These are phyloP conservation scores for Poa pratensis DNA, from an alignment of 176 grass and related monocot genomes.

Conservation along the genomic window DNA sequence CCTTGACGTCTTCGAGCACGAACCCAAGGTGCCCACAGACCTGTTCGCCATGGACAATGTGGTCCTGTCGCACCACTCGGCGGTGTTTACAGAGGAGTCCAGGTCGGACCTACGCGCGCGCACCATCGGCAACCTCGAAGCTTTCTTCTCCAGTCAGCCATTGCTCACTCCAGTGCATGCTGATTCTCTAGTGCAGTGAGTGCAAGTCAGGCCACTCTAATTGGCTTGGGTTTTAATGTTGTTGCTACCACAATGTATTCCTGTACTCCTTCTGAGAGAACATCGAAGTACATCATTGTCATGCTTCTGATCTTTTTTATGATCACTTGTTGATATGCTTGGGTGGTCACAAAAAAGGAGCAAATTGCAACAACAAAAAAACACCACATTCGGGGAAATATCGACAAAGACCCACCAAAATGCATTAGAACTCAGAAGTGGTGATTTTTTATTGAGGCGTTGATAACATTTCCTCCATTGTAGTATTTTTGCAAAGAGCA, in stretches of 20 bases:
- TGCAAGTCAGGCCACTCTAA: neutral
- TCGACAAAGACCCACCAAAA: too few relatives aligned
- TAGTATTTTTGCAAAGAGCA: too few relatives aligned
- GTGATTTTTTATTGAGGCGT: too few relatives aligned
- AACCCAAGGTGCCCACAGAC: conserved; percentile 44
- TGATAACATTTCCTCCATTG: neutral
- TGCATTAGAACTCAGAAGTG: too few relatives aligned
- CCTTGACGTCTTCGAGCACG: conserved; percentile 59
- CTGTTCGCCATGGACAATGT: conserved; percentile 53
- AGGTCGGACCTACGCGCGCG: neutral
- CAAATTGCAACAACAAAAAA: too few relatives aligned
- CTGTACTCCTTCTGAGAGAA: neutral
- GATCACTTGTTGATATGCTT: too few relatives aligned
- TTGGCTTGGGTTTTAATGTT: neutral
- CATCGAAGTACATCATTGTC: neutral
- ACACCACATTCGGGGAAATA: too few relatives aligned
- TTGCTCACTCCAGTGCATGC: conserved; percentile 30
- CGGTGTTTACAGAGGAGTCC: conserved; percentile 34
- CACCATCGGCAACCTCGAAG: conserved; percentile 38
- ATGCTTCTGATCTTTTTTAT: too few relatives aligned
- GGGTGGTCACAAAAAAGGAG: too few relatives aligned
- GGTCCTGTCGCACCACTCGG: conserved; percentile 44
- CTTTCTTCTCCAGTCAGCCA: conserved; percentile 51
- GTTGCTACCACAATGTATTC: neutral
- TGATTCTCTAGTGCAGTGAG: conserved; percentile 11